These are phyloP conservation scores for Tuber melanosporum DNA, from an alignment of 495 filamentous ascomycete species.

Conservation along the genomic window DNA sequence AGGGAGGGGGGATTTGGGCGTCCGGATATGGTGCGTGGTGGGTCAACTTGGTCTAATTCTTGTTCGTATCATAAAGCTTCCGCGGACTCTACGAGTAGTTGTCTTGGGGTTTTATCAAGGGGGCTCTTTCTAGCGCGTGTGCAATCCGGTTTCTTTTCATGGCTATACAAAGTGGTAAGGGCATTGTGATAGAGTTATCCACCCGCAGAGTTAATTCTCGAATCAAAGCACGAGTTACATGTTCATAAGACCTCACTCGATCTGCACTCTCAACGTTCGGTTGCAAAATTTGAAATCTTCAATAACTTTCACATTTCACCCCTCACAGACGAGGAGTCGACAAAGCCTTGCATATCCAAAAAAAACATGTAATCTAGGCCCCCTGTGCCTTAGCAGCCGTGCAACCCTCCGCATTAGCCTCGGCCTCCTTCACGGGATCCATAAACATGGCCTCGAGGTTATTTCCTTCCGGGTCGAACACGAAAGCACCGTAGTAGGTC, in stretches of 20 bases:
- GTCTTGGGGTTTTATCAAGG: neutral
- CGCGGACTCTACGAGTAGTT: no score
- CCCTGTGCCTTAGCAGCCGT: neutral
- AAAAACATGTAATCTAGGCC: neutral
- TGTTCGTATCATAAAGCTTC: no score
- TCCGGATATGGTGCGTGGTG: no score
- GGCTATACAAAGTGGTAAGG: neutral
- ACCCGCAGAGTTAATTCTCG: neutral
- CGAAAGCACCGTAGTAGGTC: constrained; percentile 15
- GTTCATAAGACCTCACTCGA: neutral
- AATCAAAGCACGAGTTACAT: neutral
- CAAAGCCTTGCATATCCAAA: neutral
- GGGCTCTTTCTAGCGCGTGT: neutral
- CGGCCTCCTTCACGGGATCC: neutral
- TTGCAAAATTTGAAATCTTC: neutral
- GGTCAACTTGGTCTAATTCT: no score
- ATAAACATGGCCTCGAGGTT: constrained; percentile 11
- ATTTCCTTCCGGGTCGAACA: constrained; percentile 10
- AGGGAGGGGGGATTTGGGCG: no score
- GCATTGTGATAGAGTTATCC: neutral
- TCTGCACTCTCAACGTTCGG: neutral
- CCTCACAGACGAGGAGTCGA: neutral
- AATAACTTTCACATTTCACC: neutral
- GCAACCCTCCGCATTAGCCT: neutral
- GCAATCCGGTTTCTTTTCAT: neutral